These are phyloP conservation scores for Cladosporium sp. DNA, from an alignment of 2,329 filamentous ascomycete species.

Conservation along the genomic window DNA sequence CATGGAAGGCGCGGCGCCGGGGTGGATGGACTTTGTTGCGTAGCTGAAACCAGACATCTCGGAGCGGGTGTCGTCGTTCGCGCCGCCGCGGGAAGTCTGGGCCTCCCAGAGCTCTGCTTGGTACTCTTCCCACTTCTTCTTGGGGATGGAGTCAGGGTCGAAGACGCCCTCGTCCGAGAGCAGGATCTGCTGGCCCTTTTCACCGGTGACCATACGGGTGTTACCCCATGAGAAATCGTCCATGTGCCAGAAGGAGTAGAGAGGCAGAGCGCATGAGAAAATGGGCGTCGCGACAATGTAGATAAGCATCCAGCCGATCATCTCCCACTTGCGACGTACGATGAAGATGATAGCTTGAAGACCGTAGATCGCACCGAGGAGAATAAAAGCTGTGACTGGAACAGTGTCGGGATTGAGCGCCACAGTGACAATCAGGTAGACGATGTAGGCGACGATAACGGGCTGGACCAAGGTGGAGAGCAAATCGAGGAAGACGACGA, in stretches of 20 bases:
- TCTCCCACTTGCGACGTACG: slow-evolving; percentile 94
- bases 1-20: slow-evolving; percentile 36
- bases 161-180: slow-evolving; percentile 98
- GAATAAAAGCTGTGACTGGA: slow-evolving; percentile 82
- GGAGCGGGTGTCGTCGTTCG: slow-evolving; percentile 67
- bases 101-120: slow-evolving; percentile 97
- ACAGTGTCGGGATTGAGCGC: slow-evolving; percentile 62
- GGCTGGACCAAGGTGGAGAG: slow-evolving; percentile 90
- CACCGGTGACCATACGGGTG: slow-evolving; percentile 93
- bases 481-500: slow-evolving; percentile 92
- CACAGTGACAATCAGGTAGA: slow-evolving; percentile 80
- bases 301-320: slow-evolving; percentile 99
- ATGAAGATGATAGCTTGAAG: slow-evolving; percentile 97
- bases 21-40: slow-evolving; percentile 74
- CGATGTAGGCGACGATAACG: slow-evolving; percentile 84
- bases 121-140: slow-evolving; percentile 99
- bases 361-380: slow-evolving; percentile 95
- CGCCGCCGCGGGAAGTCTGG: slow-evolving; percentile 73
- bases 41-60: slow-evolving; percentile 94
- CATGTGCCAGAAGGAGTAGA: slow-evolving; percentile 99
- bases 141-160: slow-evolving; percentile 85
- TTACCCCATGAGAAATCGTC: slow-evolving; percentile 99
- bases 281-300: slow-evolving; percentile 90
- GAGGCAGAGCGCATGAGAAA: slow-evolving; percentile 83
- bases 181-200: slow-evolving; percentile 87